phyloP scores from a whole-genome alignment of 768 basidiomycete genomes.

The Lactarius tabidus region DNA sequence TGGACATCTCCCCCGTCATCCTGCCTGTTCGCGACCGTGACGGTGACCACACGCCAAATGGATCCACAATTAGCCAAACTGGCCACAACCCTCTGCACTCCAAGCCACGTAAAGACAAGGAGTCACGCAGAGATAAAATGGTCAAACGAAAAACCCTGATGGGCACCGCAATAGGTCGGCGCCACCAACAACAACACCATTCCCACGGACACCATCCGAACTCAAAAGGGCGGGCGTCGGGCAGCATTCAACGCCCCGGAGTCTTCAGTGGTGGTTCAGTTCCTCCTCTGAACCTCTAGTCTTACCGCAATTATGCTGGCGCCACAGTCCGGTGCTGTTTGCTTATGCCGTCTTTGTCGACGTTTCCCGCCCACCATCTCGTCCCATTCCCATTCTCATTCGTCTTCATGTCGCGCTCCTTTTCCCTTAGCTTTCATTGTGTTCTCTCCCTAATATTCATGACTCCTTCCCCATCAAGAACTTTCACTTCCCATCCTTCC shows the following conservation, averaged over 20 bases:
- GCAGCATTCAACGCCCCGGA: conserved; percentile 48
- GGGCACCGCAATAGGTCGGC: conserved; percentile 35
- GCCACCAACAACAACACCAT: conserved; percentile 45
- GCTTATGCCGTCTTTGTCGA: neutral
- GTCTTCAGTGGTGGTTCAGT: conserved; percentile 28
- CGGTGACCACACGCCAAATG: conserved; percentile 54
- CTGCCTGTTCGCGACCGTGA: conserved; percentile 45
- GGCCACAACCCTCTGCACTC: conserved; percentile 35
- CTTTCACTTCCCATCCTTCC: neutral
- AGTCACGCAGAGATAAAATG: conserved; percentile 60
- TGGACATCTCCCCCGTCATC: conserved; percentile 48
- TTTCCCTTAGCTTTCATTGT: neutral
- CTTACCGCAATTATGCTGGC: neutral
- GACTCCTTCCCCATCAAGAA: neutral
- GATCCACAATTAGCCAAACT: conserved; percentile 32
- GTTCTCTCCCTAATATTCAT: neutral
- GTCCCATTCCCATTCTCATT: neutral
- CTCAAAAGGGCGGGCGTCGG: conserved; percentile 52
- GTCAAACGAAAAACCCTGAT: conserved; percentile 51
- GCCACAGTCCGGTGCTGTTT: conserved; percentile 7
- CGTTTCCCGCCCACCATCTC: neutral
- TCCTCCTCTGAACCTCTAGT: conserved; percentile 26
- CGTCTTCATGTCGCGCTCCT: neutral
- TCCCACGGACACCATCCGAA: conserved; percentile 64
- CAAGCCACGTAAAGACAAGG: conserved; percentile 53